Base-by-base conservation (phyloP, 2,329 filamentous ascomycete genomes). In the Aspergillus versicolor region DNA sequence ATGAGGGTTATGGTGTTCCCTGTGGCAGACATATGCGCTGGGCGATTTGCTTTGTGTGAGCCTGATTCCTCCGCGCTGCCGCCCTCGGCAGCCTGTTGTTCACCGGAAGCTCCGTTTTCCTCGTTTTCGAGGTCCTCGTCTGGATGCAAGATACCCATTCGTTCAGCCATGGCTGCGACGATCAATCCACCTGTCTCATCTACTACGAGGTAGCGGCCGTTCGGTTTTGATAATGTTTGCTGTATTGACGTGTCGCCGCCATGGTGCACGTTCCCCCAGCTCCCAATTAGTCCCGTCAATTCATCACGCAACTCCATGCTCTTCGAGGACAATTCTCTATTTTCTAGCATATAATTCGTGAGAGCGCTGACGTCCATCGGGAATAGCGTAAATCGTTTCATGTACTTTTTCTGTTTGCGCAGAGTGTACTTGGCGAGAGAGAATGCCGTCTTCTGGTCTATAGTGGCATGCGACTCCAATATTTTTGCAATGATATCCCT, bases 341-440 rank as follows among this genome's bases (percentile, higher is more conserved):
- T 90, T 56, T 88, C 81, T 49, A 96, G 76, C 67, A 93, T 81
- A 79, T 89, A 95, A 64, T 91, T 84, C 19, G 87, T 86, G 60
- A 97, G 79, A 62, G 86, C 82, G 0, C 87, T 82, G 13, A 95
- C 86, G 68, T 97, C 92, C 64, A 97, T 77, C 0, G 93, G 93
- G 51, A 96, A 74, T 1, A 94, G 85, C 0, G 89, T 91, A 69
- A 99, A 97, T 12, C 92, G 83, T 67, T 89, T 88, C 62, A 97
- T 83, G 72, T 96, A 97, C 75, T 99, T 99, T 71, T 88, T 92
- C 62, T 90, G 89, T 78, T 99, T 99, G 45, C 96, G 82, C 17
- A 97, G 79, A 68, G 94, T 96, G 76, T 99, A 99, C 74, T 99
- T 99, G 43, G 93, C 92, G 57, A 97, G 80, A 2, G 92, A 95